Evolutionary conservation across 208 protist species (phyloP), one percentile per base, ranked within the genome.

Genomic region (Crithidia sp.): DNA sequence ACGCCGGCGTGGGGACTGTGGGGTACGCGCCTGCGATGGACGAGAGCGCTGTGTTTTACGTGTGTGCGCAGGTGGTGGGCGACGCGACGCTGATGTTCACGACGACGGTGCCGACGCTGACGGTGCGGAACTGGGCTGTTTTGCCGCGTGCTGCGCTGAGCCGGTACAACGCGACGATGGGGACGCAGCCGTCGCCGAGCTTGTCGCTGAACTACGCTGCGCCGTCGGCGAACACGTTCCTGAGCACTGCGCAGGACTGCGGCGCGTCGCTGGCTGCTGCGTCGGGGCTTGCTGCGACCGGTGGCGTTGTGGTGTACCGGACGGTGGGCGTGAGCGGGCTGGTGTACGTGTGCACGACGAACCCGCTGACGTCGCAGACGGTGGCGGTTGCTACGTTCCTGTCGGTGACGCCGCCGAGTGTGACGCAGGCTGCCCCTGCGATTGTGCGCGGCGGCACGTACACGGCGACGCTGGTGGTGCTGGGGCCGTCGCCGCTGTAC

Each of bases 181-280:
- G 71, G 37, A 37, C 37, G 6, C 47, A 58, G 43, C 47, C 62
- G 0, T 47, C 70, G 17, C 72, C 59, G 14, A 56, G 41, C 44
- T 16, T 93, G 65, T 72, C 49, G 44, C 28, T 90, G 57, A 86
- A 88, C 66, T 90, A 87, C 67, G 28, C 61, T 50, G 87, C 88
- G 43, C 76, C 75, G 49, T 83, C 60, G 43, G 57, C 17, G 12
- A 39, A 84, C 39, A 90, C 85, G 45, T 86, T 82, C 73, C 61
- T 90, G 61, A 89, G 84, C 71, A 41, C 61, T 10, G 69, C 66
- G 37, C 14, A 19, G 41, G 74, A 55, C 54, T 92, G 87, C 70
- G 67, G 45, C 10, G 60, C 50, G 53, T 44, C 45, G 19, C 9
- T 88, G 10, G 63, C 60, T 19, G 63, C 14, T 12, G 76, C 79